phyloP scores from a whole-genome alignment of 2,329 filamentous ascomycete species.

The Neofusicoccum sp. region DNA sequence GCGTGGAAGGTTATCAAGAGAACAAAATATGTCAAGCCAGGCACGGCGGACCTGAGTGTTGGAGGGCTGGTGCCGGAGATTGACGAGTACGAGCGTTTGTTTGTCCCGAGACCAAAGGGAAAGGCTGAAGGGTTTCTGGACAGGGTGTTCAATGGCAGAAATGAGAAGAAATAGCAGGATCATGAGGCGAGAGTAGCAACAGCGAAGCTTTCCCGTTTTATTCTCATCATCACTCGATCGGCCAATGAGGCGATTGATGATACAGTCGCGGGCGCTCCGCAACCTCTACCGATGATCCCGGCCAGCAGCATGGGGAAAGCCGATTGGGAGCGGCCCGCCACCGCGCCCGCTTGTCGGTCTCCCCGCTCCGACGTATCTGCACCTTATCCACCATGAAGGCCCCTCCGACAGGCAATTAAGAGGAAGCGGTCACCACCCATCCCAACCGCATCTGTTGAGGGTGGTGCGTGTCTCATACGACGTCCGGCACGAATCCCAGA shows the following conservation, averaged over 20 bases:
- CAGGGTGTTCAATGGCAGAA: conserved; percentile 3
- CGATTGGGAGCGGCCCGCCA: not conserved
- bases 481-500: no score
- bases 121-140: not conserved
- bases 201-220: no score
- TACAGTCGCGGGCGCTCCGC: no score
- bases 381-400: not conserved
- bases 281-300: not conserved
- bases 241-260: no score
- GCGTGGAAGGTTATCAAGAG: conserved; percentile 19
- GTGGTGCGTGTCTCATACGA: no score
- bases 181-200: no score
- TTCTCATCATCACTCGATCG: no score
- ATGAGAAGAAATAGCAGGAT: not conserved
- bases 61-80: conserved; percentile 18
- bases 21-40: conserved; percentile 19
- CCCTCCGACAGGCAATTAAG: not conserved
- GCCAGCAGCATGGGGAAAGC: conserved; percentile 1
- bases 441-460: no score
- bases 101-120: not conserved
- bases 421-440: not conserved
- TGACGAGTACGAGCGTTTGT: conserved; percentile 15
- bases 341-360: not conserved
- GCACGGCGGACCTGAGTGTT: conserved; percentile 16
- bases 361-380: not conserved